Evolutionary conservation across 202 grass and related monocot species (phyloP).

Genomic region (Saccharum hybrid): DNA sequence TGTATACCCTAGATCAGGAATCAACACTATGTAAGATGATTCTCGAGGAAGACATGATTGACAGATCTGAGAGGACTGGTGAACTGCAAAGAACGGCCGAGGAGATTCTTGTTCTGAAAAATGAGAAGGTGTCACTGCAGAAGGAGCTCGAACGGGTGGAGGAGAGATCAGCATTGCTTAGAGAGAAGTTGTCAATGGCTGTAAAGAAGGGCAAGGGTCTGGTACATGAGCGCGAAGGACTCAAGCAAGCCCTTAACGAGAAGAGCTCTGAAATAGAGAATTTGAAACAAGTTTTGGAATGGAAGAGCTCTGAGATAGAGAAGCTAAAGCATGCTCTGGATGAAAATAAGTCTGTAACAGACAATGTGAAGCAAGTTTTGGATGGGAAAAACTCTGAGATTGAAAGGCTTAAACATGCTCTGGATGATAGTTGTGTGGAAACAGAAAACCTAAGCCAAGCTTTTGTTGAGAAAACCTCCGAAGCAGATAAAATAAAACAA

Average conservation of each 20-base stretch:
- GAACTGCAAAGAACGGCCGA: slow-evolving; percentile 58
- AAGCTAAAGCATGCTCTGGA: slow-evolving; percentile 53
- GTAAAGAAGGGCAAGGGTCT: slow-evolving; percentile 99
- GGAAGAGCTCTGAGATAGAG: slow-evolving; percentile 65
- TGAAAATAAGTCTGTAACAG: slow-evolving; percentile 59
- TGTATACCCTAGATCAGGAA: slow-evolving; percentile 77
- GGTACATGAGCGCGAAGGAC: slow-evolving; percentile 90
- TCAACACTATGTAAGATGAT: slow-evolving; percentile 69
- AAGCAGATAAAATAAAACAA: slow-evolving; percentile 62
- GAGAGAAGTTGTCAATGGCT: slow-evolving; percentile 96
- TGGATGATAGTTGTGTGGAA: slow-evolving; percentile 68
- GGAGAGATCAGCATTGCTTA: slow-evolving; percentile 90
- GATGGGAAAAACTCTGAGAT: slow-evolving; percentile 61
- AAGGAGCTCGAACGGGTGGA: slow-evolving; percentile 77
- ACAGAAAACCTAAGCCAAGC: slow-evolving; percentile 67
- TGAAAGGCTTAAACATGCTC: slow-evolving; percentile 65
- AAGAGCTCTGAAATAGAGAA: slow-evolving; percentile 65
- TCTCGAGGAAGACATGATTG: slow-evolving; percentile 77
- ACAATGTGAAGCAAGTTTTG: slow-evolving; percentile 60
- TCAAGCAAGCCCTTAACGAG: slow-evolving; percentile 68
- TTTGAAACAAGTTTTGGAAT: slow-evolving; percentile 58
- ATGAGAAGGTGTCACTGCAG: slow-evolving; percentile 77
- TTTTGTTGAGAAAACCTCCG: slow-evolving; percentile 57
- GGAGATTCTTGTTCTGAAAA: slow-evolving; percentile 66
- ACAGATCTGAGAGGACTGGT: slow-evolving; percentile 53